Evolutionary conservation across 129 eudicot species (phyloP).

Genomic region (Escallonia herrerae): DNA sequence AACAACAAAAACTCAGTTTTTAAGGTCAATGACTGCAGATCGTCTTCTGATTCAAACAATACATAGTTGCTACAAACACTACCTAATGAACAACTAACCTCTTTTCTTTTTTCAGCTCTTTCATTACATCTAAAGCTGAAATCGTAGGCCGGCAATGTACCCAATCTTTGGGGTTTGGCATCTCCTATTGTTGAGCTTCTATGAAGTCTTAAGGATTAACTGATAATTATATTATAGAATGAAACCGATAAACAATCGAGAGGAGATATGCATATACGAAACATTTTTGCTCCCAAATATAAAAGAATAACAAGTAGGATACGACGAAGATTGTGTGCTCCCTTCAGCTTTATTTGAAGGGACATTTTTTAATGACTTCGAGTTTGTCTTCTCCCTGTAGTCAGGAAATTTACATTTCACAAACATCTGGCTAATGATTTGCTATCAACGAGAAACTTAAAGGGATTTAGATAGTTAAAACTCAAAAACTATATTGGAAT

Average conservation of each 20-base stretch:
- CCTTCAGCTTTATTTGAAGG: slow-evolving; percentile 47
- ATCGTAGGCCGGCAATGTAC: slow-evolving; percentile 61
- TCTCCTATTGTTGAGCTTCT: slow-evolving; percentile 64
- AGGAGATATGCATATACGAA: too few relatives aligned
- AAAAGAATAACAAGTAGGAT: slow-evolving; percentile 22
- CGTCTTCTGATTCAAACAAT: neutral
- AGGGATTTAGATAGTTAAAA: neutral
- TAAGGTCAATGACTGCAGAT: neutral
- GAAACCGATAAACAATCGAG: too few relatives aligned
- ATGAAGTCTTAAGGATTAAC: slow-evolving; percentile 43
- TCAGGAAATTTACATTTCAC: slow-evolving; percentile 12
- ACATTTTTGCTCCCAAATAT: too few relatives aligned
- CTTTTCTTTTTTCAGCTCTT: slow-evolving; percentile 88
- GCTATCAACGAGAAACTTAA: neutral
- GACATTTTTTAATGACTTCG: slow-evolving; percentile 33
- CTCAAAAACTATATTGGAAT: neutral
- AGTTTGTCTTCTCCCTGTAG: slow-evolving; percentile 57
- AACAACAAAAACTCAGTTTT: neutral
- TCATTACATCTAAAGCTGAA: slow-evolving; percentile 84
- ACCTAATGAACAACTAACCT: slow-evolving; percentile 36
- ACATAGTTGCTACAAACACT: neutral
- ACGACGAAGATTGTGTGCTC: slow-evolving; percentile 42
- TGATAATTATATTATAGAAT: neutral
- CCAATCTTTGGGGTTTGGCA: slow-evolving; percentile 43
- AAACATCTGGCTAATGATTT: neutral